These are phyloP conservation scores for Cercospora nicotianae DNA, from an alignment of 2,329 filamentous ascomycete genomes.

Conservation along the genomic window DNA sequence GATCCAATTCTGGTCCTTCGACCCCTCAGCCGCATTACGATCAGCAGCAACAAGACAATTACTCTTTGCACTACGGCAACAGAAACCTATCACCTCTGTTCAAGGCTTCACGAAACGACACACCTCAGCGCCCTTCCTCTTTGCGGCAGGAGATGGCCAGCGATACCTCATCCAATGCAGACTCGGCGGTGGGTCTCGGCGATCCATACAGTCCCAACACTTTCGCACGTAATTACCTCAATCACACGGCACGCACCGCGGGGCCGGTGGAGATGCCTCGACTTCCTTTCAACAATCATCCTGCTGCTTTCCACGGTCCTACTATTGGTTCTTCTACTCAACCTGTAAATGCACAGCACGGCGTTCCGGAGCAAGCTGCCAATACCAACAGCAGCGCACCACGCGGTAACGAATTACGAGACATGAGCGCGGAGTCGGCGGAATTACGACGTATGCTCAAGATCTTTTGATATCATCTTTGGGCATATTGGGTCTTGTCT, in stretches of 20 bases:
- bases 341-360: conserved; percentile 19
- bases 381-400: conserved; percentile 13
- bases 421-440: conserved; percentile 43
- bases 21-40: conserved; percentile 32
- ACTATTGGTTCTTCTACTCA: conserved; percentile 15
- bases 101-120: conserved; percentile 48
- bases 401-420: conserved; percentile 22
- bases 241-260: conserved; percentile 35
- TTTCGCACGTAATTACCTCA: conserved; percentile 37
- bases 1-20: conserved; percentile 30
- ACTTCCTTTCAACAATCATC: conserved; percentile 22
- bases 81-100: conserved; percentile 53
- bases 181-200: conserved; percentile 19
- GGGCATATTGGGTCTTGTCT: conserved; percentile 6
- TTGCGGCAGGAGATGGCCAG: conserved; percentile 45
- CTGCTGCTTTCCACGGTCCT: conserved; percentile 11
- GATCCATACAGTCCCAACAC: conserved; percentile 28
- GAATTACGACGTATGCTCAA: conserved; percentile 45
- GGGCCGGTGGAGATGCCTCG: conserved; percentile 26
- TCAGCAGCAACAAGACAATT: conserved; percentile 29
- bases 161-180: conserved; percentile 19
- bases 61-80: conserved; percentile 46
- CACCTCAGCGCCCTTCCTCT: conserved; percentile 44
- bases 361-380: conserved; percentile 16
- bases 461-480: conserved; percentile 30